Evolutionary conservation across 1,284 basidiomycete genomes (phyloP), one percentile per base, ranked within the genome.

Genomic region (Wolfiporia cocos): DNA sequence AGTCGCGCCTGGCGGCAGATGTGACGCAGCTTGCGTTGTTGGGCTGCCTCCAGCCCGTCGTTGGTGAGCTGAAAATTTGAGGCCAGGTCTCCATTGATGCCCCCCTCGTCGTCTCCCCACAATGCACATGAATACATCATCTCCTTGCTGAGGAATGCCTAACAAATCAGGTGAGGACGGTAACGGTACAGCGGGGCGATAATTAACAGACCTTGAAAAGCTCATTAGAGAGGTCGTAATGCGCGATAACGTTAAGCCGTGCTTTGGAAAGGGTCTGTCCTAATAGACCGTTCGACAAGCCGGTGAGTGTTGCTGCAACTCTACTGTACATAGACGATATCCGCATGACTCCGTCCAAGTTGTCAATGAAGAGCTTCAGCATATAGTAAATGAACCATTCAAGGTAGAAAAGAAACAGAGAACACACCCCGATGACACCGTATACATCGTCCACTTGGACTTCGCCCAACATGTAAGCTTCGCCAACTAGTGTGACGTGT

Each of bases 71-170:
- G 45, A 10, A 50, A 46, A n/a, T 28, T 14, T n/a, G 47, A 41
- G 4, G 36, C 10, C 6, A 65, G 44, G 46, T 87, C 85, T 1
- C 84, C 85, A 35, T 76, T 71, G 43, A 84, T 71, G 35, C 81
- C 83, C 47, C 80, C 78, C 59, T 92, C 87, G 5, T 73, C 70
- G 32, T 84, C 78, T 37, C 67, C 69, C 80, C 86, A 93, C 37
- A 92, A 73, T 2, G 78, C 90, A 56, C 87, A 92, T 0, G 87
- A 92, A 64, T 94, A 94, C 75, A 91, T 93, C 92, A 95, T 94
- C 63, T 94, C 91, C 40, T 73, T 69, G 51, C 82, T 86, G 17
- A 94, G 68, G 69, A 94, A 93, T 9, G 86, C 81, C 74, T 86
- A 14, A 28, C 7, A 14, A 28, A n/a, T n/a, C n/a, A n/a, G n/a